A percentile compares a stretch with the other conserved stretches of the same genome.
phyloP scores from a whole-genome alignment of 1,284 basidiomycete species.

The Puccinia hordei region DNA sequence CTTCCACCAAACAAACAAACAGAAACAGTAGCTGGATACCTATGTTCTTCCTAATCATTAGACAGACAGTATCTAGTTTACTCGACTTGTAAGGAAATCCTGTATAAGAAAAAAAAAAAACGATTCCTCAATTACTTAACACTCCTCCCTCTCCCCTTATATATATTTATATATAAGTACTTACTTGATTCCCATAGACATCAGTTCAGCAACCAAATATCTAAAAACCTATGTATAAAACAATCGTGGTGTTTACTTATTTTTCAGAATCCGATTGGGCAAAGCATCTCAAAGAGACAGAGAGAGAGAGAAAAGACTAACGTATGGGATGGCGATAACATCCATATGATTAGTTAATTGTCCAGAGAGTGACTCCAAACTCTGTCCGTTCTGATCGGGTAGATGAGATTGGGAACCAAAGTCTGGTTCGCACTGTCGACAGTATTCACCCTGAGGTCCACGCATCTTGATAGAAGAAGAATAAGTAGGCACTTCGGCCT shows the following conservation, averaged over 20 bases:
- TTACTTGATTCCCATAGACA: constrained; percentile 65
- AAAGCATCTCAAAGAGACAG: constrained; percentile 43
- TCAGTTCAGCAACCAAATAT: constrained; percentile 65
- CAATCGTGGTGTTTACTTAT: constrained; percentile 64
- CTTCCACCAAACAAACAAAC: neutral
- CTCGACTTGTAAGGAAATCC: constrained; percentile 10
- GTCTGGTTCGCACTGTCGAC: constrained; percentile 58
- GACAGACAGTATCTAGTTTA: neutral
- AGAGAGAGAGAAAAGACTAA: constrained; percentile 61
- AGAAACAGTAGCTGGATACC: neutral
- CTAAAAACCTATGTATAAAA: constrained; percentile 65
- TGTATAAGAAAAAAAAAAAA: neutral
- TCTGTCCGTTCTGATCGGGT: constrained; percentile 58
- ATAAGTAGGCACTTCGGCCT: constrained; percentile 64
- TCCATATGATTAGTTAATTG: constrained; percentile 69
- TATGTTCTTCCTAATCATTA: neutral
- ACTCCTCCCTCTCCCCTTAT: too few relatives aligned
- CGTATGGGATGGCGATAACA: constrained; percentile 92
- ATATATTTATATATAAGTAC: too few relatives aligned
- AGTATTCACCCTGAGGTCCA: constrained; percentile 69
- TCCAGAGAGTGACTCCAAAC: constrained; percentile 64
- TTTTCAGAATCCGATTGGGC: neutral
- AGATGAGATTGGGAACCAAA: neutral
- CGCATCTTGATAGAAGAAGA: constrained; percentile 56
- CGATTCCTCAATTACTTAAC: too few relatives aligned